Evolutionary conservation across 345 rosid species (phyloP).

Genomic region (Camelina neglecta): DNA sequence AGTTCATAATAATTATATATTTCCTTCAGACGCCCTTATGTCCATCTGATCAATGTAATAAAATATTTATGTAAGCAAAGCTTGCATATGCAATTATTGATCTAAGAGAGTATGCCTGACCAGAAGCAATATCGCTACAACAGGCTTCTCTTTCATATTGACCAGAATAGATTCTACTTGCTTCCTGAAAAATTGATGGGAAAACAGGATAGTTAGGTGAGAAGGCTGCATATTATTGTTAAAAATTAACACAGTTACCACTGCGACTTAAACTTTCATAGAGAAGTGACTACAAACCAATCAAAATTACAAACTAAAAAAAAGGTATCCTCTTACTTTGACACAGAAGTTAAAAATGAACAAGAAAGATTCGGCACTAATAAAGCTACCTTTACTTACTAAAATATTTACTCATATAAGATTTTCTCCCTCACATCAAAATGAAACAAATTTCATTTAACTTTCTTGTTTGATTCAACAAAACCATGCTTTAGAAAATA

Average conservation of each 20-base stretch:
- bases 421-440: neutral
- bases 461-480: neutral
- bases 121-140: slow-evolving; percentile 80
- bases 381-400: neutral
- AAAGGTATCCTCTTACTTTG: neutral
- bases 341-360: slow-evolving; percentile 1
- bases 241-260: slow-evolving; percentile 18
- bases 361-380: neutral
- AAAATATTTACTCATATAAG: neutral
- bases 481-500: neutral
- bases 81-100: slow-evolving; percentile 28
- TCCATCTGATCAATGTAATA: slow-evolving; percentile 21
- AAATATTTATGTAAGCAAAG: neutral
- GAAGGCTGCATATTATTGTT: slow-evolving; percentile 23
- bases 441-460: neutral
- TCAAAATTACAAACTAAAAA: neutral
- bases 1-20: slow-evolving; percentile 10
- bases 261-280: slow-evolving; percentile 11
- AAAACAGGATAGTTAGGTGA: slow-evolving; percentile 13
- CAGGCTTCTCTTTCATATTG: slow-evolving; percentile 92
- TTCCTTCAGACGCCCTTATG: slow-evolving; percentile 3
- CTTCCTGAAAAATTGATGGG: slow-evolving; percentile 61
- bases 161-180: slow-evolving; percentile 88
- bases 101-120: slow-evolving; percentile 54
- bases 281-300: slow-evolving; percentile 12